These are phyloP conservation scores for Turritis glabra DNA, from an alignment of 345 rosid species.

Conservation along the genomic window DNA sequence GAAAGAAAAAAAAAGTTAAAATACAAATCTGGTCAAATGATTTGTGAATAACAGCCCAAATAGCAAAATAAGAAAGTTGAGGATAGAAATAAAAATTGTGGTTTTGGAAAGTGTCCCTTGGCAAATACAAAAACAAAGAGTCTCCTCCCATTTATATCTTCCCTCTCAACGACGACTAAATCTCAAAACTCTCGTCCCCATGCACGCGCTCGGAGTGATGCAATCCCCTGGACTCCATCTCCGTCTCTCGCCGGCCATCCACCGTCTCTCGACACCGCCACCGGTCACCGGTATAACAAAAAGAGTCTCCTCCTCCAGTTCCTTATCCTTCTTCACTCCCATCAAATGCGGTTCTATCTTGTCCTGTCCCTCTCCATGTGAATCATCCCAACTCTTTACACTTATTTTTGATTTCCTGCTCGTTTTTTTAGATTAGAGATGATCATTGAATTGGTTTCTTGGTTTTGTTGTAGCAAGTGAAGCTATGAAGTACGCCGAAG, in stretches of 20 bases:
- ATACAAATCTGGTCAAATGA: not conserved
- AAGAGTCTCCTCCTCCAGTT: not conserved
- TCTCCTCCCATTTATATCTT: not conserved
- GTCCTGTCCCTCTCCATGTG: constrained; percentile 10
- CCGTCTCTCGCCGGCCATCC: not conserved
- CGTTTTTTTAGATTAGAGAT: not conserved
- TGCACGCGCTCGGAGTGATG: constrained; percentile 1
- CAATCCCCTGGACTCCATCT: not conserved
- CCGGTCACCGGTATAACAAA: constrained; percentile 1
- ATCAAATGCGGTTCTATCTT: constrained; percentile 24
- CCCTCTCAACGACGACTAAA: not conserved
- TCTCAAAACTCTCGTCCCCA: not conserved
- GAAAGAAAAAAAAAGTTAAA: too few species aligned
- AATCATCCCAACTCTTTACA: not conserved
- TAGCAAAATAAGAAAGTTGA: not conserved
- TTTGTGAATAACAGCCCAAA: not conserved
- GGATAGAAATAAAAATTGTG: not conserved
- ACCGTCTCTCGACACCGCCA: constrained; percentile 8
- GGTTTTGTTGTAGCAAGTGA: constrained; percentile 48
- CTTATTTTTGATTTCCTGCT: not conserved
- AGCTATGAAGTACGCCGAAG: constrained; percentile 38
- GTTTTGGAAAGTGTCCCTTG: not conserved
- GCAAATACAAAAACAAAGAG: not conserved
- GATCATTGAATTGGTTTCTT: not conserved
- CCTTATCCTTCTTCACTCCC: not conserved